Base-by-base conservation (phyloP, 2,329 filamentous ascomycete genomes). In the Fusarium fracticaudum region DNA sequence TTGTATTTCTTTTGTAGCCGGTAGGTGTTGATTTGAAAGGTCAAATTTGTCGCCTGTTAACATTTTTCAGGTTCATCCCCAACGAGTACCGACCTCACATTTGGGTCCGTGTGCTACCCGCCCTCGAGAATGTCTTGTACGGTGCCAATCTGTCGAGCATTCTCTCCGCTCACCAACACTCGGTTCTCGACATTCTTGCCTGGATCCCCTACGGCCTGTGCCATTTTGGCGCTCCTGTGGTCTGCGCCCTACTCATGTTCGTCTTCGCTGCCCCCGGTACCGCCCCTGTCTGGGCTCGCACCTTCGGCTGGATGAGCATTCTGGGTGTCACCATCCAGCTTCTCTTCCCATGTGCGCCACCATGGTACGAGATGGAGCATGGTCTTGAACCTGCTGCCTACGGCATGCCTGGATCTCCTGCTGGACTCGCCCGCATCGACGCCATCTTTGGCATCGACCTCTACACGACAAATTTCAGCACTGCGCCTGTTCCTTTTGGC, bases 91-190 rank as follows among this genome's bases (percentile, higher is more conserved):
- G 96, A 76, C 95, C 95, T 68, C 93, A 94, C 72, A 98, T 98
- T 79, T 98, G 95, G 94, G 96, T 98, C 75, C 94, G 95, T 79
- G 94, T 98, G 35, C 89, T 98, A 41, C 96, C 96, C 9, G 94
- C 96, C 24, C 90, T 98, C 73, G 96, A 98, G 85, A 98, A 98
- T 83, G 96, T 98, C 72, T 88, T 98, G 40, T 98, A 98, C 81
- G 96, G 96, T 77, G 95, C 95, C 72, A 98, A 98, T 84, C 88
- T 98, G 66, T 97, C 94, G 85, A 98, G 98, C 83, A 97, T 98
- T 79, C 90, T 98, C 62, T 97, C 95, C 20, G 94, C 94, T 51
- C 94, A 98, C 85, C 94, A 96, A 79, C 92, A 93, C 83, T 90
- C 93, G 12, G 87, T 94, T 55, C 90, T 98, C 64, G 95, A 98